These are phyloP conservation scores for Rosellinia necatrix DNA, from an alignment of 2,329 filamentous ascomycete species.

Conservation along the genomic window DNA sequence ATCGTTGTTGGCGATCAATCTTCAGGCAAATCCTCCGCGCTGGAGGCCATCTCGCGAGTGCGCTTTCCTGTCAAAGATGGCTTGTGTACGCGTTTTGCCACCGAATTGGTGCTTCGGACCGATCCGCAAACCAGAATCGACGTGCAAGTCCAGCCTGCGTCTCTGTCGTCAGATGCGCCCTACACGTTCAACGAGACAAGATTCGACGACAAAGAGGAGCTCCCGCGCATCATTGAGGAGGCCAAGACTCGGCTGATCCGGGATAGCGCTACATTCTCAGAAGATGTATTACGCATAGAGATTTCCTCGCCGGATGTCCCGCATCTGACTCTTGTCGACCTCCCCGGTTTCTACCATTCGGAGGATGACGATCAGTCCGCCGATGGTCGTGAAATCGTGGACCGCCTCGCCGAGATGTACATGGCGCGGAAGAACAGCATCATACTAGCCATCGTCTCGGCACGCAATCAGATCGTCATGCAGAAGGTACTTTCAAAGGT, in stretches of 20 bases:
- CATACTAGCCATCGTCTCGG: conserved; percentile 59
- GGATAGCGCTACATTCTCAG: conserved; percentile 45
- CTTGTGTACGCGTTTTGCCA: conserved; percentile 65
- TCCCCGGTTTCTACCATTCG: conserved; percentile 52
- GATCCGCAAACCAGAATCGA: conserved; percentile 42
- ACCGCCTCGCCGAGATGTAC: conserved; percentile 53
- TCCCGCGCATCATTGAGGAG: conserved; percentile 55
- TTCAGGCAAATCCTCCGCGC: conserved; percentile 66
- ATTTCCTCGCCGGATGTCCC: conserved; percentile 49
- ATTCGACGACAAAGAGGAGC: conserved; percentile 45
- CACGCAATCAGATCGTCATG: conserved; percentile 53
- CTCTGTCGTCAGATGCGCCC: conserved; percentile 22
- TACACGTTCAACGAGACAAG: conserved; percentile 39
- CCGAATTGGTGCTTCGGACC: conserved; percentile 60
- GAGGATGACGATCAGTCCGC: conserved; percentile 41
- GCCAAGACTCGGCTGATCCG: conserved; percentile 54
- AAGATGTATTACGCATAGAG: conserved; percentile 53
- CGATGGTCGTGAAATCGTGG: conserved; percentile 40
- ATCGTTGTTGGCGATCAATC: conserved; percentile 66
- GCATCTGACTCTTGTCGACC: conserved; percentile 58
- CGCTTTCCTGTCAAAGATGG: conserved; percentile 61
- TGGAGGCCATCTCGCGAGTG: conserved; percentile 66
- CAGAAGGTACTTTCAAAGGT: conserved; percentile 56
- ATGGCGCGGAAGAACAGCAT: conserved; percentile 63
- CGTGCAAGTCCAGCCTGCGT: conserved; percentile 47